Percentiles rank a stretch among this genome's conserved stretches.
These are phyloP conservation scores for Chlorella ohadii DNA, from an alignment of 139 green algal species.

Conservation along the genomic window DNA sequence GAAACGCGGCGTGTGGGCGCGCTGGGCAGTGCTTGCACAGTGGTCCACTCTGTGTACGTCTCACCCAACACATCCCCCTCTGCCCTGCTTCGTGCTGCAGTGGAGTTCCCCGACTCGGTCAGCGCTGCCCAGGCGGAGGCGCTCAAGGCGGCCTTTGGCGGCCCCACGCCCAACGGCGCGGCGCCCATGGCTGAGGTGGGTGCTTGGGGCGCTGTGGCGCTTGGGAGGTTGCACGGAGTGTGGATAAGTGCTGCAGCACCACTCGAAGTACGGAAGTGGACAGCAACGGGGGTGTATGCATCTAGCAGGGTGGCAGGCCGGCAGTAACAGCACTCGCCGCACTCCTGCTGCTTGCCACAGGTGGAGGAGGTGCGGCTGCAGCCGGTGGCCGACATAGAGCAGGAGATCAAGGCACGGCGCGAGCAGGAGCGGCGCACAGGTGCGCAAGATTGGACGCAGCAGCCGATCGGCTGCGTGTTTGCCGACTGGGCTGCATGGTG, in stretches of 20 bases:
- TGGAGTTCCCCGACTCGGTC: slow-evolving; percentile 88
- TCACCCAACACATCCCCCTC: not conserved
- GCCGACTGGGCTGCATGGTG: no score
- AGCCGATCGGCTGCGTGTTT: not conserved
- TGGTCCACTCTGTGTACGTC: no score
- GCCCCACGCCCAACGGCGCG: slow-evolving; percentile 25
- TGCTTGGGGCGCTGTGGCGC: not conserved
- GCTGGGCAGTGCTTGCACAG: no score
- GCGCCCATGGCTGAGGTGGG: slow-evolving; percentile 82
- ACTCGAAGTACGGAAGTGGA: no score
- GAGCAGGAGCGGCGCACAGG: slow-evolving; percentile 53
- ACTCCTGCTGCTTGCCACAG: slow-evolving; percentile 54
- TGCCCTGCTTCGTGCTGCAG: not conserved
- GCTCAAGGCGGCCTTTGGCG: slow-evolving; percentile 42
- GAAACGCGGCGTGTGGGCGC: no score
- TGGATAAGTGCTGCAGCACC: no score
- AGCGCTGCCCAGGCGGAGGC: slow-evolving; percentile 38
- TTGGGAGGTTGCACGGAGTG: no score
- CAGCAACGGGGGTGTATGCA: no score
- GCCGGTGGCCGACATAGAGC: slow-evolving; percentile 82
- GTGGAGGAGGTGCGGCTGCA: slow-evolving; percentile 56
- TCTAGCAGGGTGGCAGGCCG: no score
- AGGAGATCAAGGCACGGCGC: slow-evolving; percentile 82
- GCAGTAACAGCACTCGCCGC: no score
- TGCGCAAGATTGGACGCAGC: not conserved